Base-by-base conservation (phyloP, 2,329 filamentous ascomycete genomes). In the Stachybotrys chartarum region DNA sequence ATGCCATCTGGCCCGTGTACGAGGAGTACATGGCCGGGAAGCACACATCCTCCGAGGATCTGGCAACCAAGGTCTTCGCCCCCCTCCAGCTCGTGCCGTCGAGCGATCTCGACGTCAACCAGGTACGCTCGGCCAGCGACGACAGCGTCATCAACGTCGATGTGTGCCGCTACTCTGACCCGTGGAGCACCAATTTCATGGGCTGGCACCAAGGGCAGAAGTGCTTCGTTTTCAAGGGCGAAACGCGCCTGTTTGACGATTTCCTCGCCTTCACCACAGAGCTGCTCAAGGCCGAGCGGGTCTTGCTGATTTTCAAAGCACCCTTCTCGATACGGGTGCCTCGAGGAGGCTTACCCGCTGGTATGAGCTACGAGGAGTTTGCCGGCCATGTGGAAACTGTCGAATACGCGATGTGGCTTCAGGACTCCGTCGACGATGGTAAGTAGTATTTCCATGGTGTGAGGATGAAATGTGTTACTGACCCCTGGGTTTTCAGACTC, bases 331-430 rank as follows among this genome's bases (percentile, higher is more conserved):
- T 64, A 11, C 56, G 59, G 7, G 54, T 65, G 12, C 64, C 64
- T 16, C 18, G n/a, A 5, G 53, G 53, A 6, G 64, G 64, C 5
- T 50, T 66, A 2, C 57, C 59, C 24, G 52, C 50, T 7, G 62
- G 62, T 14, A 54, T 66, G 18, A 45, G 50, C 4, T 66, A 62
- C 39, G 56, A 60, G 12, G 54, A 60, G 2, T 66, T 66, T 45
- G 62, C 57, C 5, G 44, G 48, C 16, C 58, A 58, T 24, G 64
- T 66, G 7, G 64, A 66, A 54, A 51, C 66, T 11, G 56, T 66
- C 18, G 61, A 66, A 51, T 66, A 62, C 51, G 58, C 58, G 35
- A 59, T 63, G 58, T 66, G 60, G 61, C 55, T 62, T 51, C 55
- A 51, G 39, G 55, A 50, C 24, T 51, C 55, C 48, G 51, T 51